Evolutionary conservation across 345 rosid species (phyloP).

Genomic region (Angophora floribunda): DNA sequence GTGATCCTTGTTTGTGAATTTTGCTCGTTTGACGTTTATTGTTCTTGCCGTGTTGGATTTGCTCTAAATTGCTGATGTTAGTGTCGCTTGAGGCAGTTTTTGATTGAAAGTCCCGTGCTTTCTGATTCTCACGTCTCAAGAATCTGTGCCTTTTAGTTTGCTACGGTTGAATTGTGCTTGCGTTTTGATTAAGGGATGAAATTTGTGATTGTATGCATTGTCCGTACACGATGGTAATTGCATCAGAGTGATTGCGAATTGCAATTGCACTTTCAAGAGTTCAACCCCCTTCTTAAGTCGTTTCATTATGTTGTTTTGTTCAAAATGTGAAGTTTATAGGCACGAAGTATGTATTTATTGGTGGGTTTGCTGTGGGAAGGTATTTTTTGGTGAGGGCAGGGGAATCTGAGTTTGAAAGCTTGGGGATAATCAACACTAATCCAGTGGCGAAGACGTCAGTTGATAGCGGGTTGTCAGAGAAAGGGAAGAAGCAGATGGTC

Average conservation of each 20-base stretch:
- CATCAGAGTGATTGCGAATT: background rate
- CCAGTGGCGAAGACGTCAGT: constrained; percentile 84
- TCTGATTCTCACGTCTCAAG: background rate
- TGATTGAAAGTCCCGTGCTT: background rate
- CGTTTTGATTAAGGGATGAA: background rate
- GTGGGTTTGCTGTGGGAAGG: constrained; percentile 23
- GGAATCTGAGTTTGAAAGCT: constrained; percentile 71
- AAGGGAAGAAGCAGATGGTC: constrained; percentile 73
- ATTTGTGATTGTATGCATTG: background rate
- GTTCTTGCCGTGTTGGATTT: background rate
- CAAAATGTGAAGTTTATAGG: background rate
- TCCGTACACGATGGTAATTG: background rate
- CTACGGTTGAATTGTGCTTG: background rate
- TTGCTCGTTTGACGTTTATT: background rate
- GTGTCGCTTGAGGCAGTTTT: background rate
- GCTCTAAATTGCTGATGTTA: background rate
- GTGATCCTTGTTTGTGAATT: background rate
- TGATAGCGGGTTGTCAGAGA: constrained; percentile 74
- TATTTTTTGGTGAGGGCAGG: constrained; percentile 91
- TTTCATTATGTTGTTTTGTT: background rate
- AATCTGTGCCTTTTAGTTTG: background rate
- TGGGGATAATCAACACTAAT: constrained; percentile 83
- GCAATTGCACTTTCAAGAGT: background rate
- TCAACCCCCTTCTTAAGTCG: background rate
- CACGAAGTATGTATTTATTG: background rate